Percentiles rank a stretch among this genome's conserved stretches.
Conservation (phyloP, 805 yeast species). For the Hanseniaspora osmophila region DNA sequence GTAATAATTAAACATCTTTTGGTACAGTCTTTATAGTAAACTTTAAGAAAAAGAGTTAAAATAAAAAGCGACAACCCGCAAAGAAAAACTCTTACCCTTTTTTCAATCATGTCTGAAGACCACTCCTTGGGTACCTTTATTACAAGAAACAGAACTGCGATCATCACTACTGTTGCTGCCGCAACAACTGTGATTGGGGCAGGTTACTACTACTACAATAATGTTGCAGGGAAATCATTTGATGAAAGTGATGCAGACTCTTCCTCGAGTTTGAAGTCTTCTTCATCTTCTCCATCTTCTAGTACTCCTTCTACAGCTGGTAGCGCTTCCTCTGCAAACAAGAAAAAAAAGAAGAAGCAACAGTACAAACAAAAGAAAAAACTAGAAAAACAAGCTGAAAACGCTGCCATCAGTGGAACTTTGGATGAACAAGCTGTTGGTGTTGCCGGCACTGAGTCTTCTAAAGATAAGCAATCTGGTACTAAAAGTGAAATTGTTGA, state of each 20-base stretch:
- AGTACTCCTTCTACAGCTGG: constrained; percentile 5
- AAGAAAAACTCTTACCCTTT: background rate
- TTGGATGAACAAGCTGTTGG: constrained; percentile 5
- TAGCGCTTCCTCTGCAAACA: constrained; percentile 11
- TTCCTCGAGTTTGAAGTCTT: constrained; percentile 1
- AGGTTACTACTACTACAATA: constrained; percentile 31
- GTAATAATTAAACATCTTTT: too few relatives aligned
- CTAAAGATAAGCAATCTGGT: background rate
- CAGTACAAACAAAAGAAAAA: constrained; percentile 29
- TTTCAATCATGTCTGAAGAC: constrained; percentile 14
- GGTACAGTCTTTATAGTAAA: too few relatives aligned
- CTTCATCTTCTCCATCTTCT: constrained; percentile 6
- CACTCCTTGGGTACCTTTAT: constrained; percentile 20
- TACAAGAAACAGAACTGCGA: constrained; percentile 40
- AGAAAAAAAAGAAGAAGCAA: constrained; percentile 20
- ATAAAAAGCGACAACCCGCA: too few relatives aligned
- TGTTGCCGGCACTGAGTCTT: constrained; percentile 5
- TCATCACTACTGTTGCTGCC: constrained; percentile 49
- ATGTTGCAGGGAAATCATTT: constrained; percentile 6
- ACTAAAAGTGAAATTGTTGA: constrained; percentile 7
- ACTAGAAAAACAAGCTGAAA: constrained; percentile 22
- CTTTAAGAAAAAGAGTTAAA: too few relatives aligned
- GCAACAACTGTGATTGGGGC: constrained; percentile 53
- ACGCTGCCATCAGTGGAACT: constrained; percentile 10
- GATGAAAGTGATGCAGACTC: background rate